Conservation (phyloP, 2,329 filamentous ascomycete genomes). For the Diaporthe batatas region DNA sequence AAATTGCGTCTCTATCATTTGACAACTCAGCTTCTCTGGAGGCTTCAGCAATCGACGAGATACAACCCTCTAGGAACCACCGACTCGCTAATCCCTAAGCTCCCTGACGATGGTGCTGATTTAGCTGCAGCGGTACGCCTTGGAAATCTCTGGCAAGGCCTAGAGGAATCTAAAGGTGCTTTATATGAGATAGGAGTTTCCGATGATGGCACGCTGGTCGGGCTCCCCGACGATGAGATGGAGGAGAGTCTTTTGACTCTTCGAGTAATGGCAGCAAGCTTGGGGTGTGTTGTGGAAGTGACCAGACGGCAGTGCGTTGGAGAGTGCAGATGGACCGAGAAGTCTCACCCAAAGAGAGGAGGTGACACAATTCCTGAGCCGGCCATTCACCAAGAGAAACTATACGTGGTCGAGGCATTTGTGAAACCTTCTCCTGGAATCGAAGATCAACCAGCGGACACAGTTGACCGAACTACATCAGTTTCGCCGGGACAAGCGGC, state of each 20-base stretch:
- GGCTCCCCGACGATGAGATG: slow-evolving; percentile 90
- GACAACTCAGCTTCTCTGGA: slow-evolving; percentile 95
- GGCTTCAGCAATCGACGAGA: slow-evolving; percentile 90
- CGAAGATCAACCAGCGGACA: slow-evolving; percentile 37
- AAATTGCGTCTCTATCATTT: slow-evolving; percentile 90
- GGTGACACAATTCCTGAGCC: slow-evolving; percentile 44
- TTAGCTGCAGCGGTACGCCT: slow-evolving; percentile 62
- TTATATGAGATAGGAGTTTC: slow-evolving; percentile 97
- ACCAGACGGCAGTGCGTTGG: slow-evolving; percentile 87
- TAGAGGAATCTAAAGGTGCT: slow-evolving; percentile 94
- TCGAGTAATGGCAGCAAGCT: slow-evolving; percentile 89
- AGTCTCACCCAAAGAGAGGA: slow-evolving; percentile 49
- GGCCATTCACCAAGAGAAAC: slow-evolving; percentile 60
- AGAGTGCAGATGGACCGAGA: slow-evolving; percentile 80
- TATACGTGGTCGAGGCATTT: slow-evolving; percentile 92
- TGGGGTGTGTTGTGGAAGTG: slow-evolving; percentile 88
- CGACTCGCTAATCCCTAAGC: slow-evolving; percentile 79
- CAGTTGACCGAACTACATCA: slow-evolving; percentile 33
- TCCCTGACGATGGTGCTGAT: slow-evolving; percentile 74
- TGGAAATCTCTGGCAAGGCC: slow-evolving; percentile 76
- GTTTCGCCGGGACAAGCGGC: slow-evolving; percentile 44
- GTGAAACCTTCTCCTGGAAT: slow-evolving; percentile 72
- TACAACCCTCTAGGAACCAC: slow-evolving; percentile 60
- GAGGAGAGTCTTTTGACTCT: slow-evolving; percentile 90
- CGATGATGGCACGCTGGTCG: slow-evolving; percentile 92